A percentile compares a stretch with the other conserved stretches of the same genome.
These are phyloP conservation scores for Chrysosporium keratinophilum DNA, from an alignment of 2,329 filamentous ascomycete genomes.

Conservation along the genomic window DNA sequence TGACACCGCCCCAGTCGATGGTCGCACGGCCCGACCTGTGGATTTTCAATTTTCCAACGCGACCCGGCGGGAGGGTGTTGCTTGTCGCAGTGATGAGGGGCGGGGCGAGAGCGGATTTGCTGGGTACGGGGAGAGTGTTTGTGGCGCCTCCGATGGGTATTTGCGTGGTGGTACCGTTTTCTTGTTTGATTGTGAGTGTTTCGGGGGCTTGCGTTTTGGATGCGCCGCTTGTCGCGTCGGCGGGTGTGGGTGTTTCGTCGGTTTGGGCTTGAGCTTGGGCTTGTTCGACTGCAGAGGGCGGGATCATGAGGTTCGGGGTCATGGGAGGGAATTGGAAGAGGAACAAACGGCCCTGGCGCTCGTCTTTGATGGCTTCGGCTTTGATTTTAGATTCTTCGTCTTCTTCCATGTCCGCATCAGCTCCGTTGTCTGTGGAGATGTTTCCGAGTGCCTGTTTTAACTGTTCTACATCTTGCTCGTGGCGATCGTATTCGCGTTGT, in stretches of 20 bases:
- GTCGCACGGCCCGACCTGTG: slow-evolving; percentile 52
- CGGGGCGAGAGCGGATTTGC: slow-evolving; percentile 15
- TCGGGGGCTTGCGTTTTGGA: slow-evolving; percentile 4
- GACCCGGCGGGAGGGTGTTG: slow-evolving; percentile 41
- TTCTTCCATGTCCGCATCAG: slow-evolving; percentile 15
- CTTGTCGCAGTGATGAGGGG: slow-evolving; percentile 33
- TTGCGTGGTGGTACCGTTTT: slow-evolving; percentile 9
- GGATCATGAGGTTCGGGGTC: slow-evolving; percentile 45
- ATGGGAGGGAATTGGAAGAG: slow-evolving; percentile 55
- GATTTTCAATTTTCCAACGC: slow-evolving; percentile 51
- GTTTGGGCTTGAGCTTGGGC: slow-evolving; percentile 17
- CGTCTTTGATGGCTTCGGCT: slow-evolving; percentile 26
- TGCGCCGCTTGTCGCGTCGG: background rate
- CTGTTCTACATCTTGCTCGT: slow-evolving; percentile 31
- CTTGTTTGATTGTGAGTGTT: slow-evolving; percentile 12
- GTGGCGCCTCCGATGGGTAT: slow-evolving; percentile 6
- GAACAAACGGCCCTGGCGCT: slow-evolving; percentile 47
- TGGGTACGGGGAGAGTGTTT: background rate
- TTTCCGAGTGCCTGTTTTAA: slow-evolving; percentile 30
- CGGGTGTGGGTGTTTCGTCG: slow-evolving; percentile 6
- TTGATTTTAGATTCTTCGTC: slow-evolving; percentile 21
- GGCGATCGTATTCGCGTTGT: slow-evolving; percentile 34
- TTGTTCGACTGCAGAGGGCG: slow-evolving; percentile 18
- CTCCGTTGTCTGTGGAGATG: slow-evolving; percentile 5
- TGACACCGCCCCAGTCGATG: slow-evolving; percentile 53